Base-by-base conservation (phyloP, 1,139 yeast species). In the Cylindricascospora bacillispora region DNA sequence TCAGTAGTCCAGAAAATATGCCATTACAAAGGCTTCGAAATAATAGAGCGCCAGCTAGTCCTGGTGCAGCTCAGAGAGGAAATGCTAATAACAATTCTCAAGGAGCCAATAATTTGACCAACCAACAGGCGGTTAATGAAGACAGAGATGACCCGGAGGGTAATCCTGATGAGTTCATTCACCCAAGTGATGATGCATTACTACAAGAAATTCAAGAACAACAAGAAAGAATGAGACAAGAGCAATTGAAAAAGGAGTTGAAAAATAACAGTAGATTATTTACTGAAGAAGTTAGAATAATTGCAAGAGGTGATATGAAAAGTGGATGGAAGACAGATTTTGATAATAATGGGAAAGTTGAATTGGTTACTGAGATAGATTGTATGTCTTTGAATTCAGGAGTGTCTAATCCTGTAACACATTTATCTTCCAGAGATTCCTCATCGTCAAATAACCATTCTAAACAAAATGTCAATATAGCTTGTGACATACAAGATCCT, bases 291-390 rank as follows among this genome's bases (percentile, higher is more conserved):
- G 65, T 69, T 1, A 63, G 89, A 26, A 71, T 81, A 1, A 63
- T 89, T 9, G 69, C 77, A 10, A 70, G 73, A 33, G 95, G 95
- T 5, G 93, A 81, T 36, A 57, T 83, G 47, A 81, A 79, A 50
- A 65, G 70, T 15, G 98, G 98, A 4, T 89, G 98, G 98, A 89
- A 89, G 54, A 73, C 93, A 0, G 97, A 92, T 55, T 86, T 78
- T 51, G 56, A 72, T 11, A 79, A 73, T 20, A 62, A 63, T 23
- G 97, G 95, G 5, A 65, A 68, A 35, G 75, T 85, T 34, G 94
- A 83, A 54, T 53, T 83, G 35, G 73, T 76, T 20, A 81, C 81
- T 4, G 82, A 71, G 39, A 73, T 79, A 25, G 65, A 67, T 22
- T 70, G 78, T 18, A 61, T 63, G 54, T 56, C 63, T 32, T 58